Evolutionary conservation across 1,284 basidiomycete genomes (phyloP), one percentile per base, ranked within the genome.

Genomic region (Singerocomus rubriflavus): DNA sequence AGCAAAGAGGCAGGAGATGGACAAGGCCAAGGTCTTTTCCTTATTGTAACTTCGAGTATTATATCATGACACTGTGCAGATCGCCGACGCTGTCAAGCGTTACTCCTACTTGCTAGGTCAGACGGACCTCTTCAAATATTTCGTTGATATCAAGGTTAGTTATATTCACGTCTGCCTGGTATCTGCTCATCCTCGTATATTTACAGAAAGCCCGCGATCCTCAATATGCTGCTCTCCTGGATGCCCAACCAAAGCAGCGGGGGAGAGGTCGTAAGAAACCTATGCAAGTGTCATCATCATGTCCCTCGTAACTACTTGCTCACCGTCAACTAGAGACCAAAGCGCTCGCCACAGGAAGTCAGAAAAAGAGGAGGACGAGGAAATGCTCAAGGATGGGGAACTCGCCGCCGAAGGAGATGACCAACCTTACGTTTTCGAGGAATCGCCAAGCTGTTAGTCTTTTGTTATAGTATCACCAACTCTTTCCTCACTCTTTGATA

Each of bases 341-440:
- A 90, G 77, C 53, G 79, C 88, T 47, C 84, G 93, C 35, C 91
- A 94, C 62, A 84, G 96, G 49, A 98, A 96, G 72, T 95, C 92
- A 0, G 96, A 99, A 70, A 98, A 98, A 71, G 96, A 98, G 65
- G 96, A 98, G 68, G 96, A 98, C 56, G 94, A 98, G 61, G 95
- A 98, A 70, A 64, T 98, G 64, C 72, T 98, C 45, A 91, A 93
- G 59, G 92, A 93, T 48, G 88, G 84, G 4, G 89, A 92, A 57
- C 78, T 87, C 33, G 91, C 86, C 25, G 82, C 76, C 5, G 85
- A 87, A 48, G 89, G 87, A 9, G 84, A 90, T 55, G 90, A 94
- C 62, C 87, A 91, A 54, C 89, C 92, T 0, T 91, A 85, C 59
- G 91, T 96, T 1, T 98, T 97, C 54, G 93, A 96, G 63, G 87